Evolutionary conservation across 176 grass and related monocot species (phyloP), one percentile per base, ranked within the genome.

Genomic region (Poa pratensis): DNA sequence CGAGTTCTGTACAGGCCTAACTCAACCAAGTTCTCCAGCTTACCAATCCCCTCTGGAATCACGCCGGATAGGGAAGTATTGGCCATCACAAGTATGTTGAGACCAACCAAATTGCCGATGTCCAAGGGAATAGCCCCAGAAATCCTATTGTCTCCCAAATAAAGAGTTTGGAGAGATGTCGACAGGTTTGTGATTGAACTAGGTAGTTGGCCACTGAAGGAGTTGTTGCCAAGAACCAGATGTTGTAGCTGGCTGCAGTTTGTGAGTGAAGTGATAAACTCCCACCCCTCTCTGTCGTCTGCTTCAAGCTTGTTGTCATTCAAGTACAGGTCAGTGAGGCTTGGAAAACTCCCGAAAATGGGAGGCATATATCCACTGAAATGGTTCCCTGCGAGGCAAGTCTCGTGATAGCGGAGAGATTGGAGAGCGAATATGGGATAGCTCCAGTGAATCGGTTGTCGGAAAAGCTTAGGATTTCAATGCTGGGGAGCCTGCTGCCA

Each of bases 171-270:
- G 10, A 85, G 50, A 37, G 32, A 23, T 9, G 2, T 28, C 43
- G 83, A 65, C 3, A 75, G 71, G 22, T 84, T 66, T 4, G 1
- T 73, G 4, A 76, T 76, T 39, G 82, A 76, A 7, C 8, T 26
- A 2, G 82, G 45, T 19, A 84, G 7, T 5, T 84, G 27, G 14
- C 82, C 72, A 7, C 37, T 51, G 40, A 75, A 49, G 60, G 37
- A 5, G 13, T 62, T 83, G 23, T 20, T 7, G 23, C 37, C 7
- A 12, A 61, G 0, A 49, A 6, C 19, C 35, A 70, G 9, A 70
- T 9, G 20, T 39, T 23, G 28, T 12, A 88, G 80, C 30, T 63
- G 63, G 49, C 64, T 88, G 52, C 80, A 78, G 28, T 83, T 83
- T 4, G 42, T 7, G 1, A 83, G 73, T 6, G 53, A 71, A 32